phyloP scores from a whole-genome alignment of 495 filamentous ascomycete genomes.

The Penicillium samsonianum region DNA sequence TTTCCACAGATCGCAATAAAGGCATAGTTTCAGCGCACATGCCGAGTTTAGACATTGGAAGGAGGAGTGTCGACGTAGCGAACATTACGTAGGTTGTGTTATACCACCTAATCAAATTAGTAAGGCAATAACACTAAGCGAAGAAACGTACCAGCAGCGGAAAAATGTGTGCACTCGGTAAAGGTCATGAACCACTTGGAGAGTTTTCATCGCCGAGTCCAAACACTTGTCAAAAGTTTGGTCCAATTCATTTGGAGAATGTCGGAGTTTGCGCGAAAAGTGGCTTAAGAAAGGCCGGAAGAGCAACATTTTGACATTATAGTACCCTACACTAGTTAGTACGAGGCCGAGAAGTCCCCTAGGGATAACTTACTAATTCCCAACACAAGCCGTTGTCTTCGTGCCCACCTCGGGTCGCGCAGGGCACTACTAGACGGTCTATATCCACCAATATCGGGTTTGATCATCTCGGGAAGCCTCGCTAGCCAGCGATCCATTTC shows the following conservation, averaged over 20 bases:
- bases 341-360: not conserved
- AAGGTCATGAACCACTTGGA: constrained; percentile 45
- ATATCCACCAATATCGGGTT: constrained; percentile 33
- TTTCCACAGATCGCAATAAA: constrained; percentile 37
- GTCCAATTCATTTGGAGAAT: constrained; percentile 35
- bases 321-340: constrained; percentile 31
- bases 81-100: constrained; percentile 50
- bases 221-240: constrained; percentile 40
- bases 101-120: constrained; percentile 40
- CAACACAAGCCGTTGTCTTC: constrained; percentile 39
- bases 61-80: constrained; percentile 43
- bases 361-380: constrained; percentile 35
- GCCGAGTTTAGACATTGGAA: constrained; percentile 41
- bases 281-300: constrained; percentile 44
- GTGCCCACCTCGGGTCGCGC: constrained; percentile 45
- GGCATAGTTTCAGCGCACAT: constrained; percentile 37
- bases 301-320: constrained; percentile 45
- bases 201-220: constrained; percentile 41
- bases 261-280: constrained; percentile 38
- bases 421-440: constrained; percentile 27
- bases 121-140: not conserved
- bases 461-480: constrained; percentile 36
- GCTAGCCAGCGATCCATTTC: constrained; percentile 43
- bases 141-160: constrained; percentile 39
- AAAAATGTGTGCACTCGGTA: constrained; percentile 46